phyloP scores from a whole-genome alignment of 495 filamentous ascomycete genomes.

The Lindgomyces ingoldianus region DNA sequence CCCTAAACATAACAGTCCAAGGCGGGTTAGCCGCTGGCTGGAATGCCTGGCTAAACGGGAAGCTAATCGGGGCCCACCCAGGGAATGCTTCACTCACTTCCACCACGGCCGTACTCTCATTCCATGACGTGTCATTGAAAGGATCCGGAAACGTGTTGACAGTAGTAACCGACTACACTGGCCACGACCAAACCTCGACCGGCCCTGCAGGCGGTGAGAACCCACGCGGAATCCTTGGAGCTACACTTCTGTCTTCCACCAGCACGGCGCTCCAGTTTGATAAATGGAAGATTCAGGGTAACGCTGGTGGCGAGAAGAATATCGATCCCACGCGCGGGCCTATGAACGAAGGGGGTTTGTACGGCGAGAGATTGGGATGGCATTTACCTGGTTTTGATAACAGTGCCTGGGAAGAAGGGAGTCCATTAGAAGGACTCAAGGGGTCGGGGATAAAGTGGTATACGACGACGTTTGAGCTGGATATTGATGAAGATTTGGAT shows the following conservation, averaged over 20 bases:
- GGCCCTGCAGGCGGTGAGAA: constrained; percentile 20
- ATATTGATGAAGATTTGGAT: constrained; percentile 44
- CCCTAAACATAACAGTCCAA: constrained; percentile 29
- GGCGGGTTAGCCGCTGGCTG: constrained; percentile 25
- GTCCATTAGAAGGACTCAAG: constrained; percentile 10
- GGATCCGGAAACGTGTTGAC: constrained; percentile 21
- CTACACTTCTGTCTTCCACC: neutral
- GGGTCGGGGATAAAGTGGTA: constrained; percentile 25
- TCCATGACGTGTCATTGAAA: constrained; percentile 6
- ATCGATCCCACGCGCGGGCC: constrained; percentile 43
- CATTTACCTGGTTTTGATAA: constrained; percentile 40
- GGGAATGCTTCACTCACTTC: constrained; percentile 26
- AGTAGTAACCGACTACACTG: constrained; percentile 26
- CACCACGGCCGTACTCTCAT: constrained; percentile 9
- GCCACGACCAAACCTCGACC: constrained; percentile 30
- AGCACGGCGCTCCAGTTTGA: constrained; percentile 5
- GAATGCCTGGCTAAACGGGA: constrained; percentile 34
- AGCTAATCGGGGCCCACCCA: constrained; percentile 14
- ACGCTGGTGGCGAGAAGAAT: constrained; percentile 28
- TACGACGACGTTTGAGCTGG: constrained; percentile 43
- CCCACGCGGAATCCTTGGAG: constrained; percentile 32
- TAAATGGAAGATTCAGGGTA: constrained; percentile 36
- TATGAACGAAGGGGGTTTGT: constrained; percentile 47
- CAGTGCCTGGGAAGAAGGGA: constrained; percentile 33
- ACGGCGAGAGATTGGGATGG: constrained; percentile 44